Evolutionary conservation across 306 rosid species (phyloP).

Genomic region (Chamaecrista fasciculata): DNA sequence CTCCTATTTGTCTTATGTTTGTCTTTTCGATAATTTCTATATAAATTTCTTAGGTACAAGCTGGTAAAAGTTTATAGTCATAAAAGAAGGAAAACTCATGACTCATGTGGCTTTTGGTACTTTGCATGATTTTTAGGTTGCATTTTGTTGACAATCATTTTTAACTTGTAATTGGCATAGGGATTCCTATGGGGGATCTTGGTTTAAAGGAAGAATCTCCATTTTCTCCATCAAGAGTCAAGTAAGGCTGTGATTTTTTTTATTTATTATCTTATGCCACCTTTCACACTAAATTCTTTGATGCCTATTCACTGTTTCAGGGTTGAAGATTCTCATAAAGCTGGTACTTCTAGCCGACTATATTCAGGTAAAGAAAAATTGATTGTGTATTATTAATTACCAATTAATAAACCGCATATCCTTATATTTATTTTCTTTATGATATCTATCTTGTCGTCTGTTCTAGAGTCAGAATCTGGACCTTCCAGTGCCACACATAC

Average conservation of each 20-base stretch:
- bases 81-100: background rate
- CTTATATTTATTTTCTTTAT: slow-evolving; percentile 17
- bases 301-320: slow-evolving; percentile 46
- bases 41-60: slow-evolving; percentile 17
- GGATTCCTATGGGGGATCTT: slow-evolving; percentile 73
- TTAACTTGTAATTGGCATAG: slow-evolving; percentile 39
- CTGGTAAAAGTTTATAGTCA: slow-evolving; percentile 19
- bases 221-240: slow-evolving; percentile 77
- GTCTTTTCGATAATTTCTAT: slow-evolving; percentile 12
- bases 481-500: slow-evolving; percentile 38
- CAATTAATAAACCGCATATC: background rate
- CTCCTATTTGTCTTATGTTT: slow-evolving; percentile 2
- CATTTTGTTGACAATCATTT: slow-evolving; percentile 18
- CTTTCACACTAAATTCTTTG: slow-evolving; percentile 25
- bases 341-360: slow-evolving; percentile 60
- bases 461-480: slow-evolving; percentile 61
- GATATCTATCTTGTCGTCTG: slow-evolving; percentile 25
- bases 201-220: slow-evolving; percentile 75
- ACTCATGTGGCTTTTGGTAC: slow-evolving; percentile 22
- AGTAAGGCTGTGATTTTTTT: slow-evolving; percentile 52
- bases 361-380: slow-evolving; percentile 55
- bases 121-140: slow-evolving; percentile 18
- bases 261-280: slow-evolving; percentile 17
- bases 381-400: background rate
- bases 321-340: slow-evolving; percentile 79